A percentile compares a stretch with the other conserved stretches of the same genome.
phyloP scores from a whole-genome alignment of 441 rosid genomes.

The Pelargonium cotyledonis region DNA sequence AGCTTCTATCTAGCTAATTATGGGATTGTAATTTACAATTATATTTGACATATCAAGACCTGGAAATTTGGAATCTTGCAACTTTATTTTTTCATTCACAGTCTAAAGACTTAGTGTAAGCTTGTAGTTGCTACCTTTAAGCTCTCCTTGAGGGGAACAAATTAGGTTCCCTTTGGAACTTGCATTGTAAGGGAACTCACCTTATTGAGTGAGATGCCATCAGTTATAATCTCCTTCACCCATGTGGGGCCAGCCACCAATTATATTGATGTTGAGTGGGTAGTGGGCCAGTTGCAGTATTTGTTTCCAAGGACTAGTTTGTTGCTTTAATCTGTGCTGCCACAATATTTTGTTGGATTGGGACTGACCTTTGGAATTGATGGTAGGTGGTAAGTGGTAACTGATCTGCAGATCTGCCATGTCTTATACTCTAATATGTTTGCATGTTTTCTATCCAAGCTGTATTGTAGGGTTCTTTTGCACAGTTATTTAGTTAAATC shows the following conservation, averaged over 20 bases:
- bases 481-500: not conserved
- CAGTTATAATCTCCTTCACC: not conserved
- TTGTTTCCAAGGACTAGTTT: not conserved
- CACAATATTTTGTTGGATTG: not conserved
- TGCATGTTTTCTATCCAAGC: not conserved
- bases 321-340: not conserved
- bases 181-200: not conserved
- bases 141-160: not conserved
- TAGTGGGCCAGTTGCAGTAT: not conserved
- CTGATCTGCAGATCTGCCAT: not conserved
- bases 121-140: not conserved
- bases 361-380: not conserved
- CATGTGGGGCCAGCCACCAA: slow-evolving; percentile 1
- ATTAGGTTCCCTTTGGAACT: not conserved
- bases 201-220: not conserved
- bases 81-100: not conserved
- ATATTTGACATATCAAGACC: not conserved
- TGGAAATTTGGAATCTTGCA: not conserved
- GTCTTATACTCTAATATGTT: too few species aligned
- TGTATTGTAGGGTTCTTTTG: not conserved
- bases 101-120: not conserved
- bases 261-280: not conserved
- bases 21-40: not conserved
- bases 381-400: not conserved
- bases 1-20: not conserved